These are phyloP conservation scores for Globisporangium acanthophoron DNA, from an alignment of 352 stramenopile species.

Conservation along the genomic window DNA sequence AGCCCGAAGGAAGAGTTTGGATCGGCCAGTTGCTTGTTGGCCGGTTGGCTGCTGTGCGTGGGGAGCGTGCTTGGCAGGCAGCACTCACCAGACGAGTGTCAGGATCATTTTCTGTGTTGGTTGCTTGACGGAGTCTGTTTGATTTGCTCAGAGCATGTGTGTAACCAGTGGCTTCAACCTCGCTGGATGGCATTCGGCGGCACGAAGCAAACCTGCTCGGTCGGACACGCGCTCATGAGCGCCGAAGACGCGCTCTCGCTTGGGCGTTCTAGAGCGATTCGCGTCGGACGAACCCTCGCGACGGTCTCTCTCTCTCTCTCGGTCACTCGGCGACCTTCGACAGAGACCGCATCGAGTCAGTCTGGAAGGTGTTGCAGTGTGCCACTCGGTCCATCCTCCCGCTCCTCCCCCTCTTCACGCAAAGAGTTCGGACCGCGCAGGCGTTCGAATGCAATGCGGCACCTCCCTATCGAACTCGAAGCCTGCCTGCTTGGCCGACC, in stretches of 20 bases:
- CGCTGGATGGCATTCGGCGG: neutral
- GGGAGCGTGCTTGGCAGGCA: no score
- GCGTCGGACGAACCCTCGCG: neutral
- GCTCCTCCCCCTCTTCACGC: neutral
- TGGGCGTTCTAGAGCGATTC: neutral
- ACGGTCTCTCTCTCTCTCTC: neutral
- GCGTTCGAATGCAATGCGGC: neutral
- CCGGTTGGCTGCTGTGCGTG: neutral
- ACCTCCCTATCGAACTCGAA: neutral
- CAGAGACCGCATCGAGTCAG: slow-evolving; percentile 5
- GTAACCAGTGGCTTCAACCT: neutral
- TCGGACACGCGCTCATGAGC: no score
- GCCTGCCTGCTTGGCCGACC: neutral
- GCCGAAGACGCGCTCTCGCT: no score
- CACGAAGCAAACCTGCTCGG: neutral
- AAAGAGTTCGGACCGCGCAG: neutral
- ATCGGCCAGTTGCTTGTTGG: neutral
- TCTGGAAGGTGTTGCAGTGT: slow-evolving; percentile 1
- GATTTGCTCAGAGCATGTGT: neutral
- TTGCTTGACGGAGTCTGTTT: neutral
- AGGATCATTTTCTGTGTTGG: neutral
- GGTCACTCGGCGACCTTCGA: no score
- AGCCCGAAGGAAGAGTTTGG: neutral
- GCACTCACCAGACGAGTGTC: no score
- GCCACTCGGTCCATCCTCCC: neutral